phyloP scores from a whole-genome alignment of 2,329 filamentous ascomycete species.

The Colletotrichum ledebouriae region DNA sequence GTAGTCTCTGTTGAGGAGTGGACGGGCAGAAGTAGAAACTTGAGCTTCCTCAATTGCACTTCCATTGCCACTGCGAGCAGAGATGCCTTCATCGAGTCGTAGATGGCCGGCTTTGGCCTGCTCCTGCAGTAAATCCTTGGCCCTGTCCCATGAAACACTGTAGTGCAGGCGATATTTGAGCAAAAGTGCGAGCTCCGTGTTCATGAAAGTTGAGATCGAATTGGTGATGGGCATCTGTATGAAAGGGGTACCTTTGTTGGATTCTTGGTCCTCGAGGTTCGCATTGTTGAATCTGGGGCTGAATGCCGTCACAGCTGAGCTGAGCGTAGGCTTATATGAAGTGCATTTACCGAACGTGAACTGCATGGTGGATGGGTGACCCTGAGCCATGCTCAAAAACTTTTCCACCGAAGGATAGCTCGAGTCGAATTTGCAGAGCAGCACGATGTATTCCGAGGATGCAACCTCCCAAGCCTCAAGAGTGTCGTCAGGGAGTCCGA shows the following conservation, averaged over 20 bases:
- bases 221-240: constrained; percentile 77
- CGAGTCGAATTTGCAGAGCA: constrained; percentile 76
- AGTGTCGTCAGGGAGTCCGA: constrained; percentile 80
- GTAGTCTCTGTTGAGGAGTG: constrained; percentile 25
- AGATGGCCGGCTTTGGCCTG: constrained; percentile 27
- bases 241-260: constrained; percentile 50
- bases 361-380: constrained; percentile 52
- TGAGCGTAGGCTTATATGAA: constrained; percentile 77
- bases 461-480: constrained; percentile 83
- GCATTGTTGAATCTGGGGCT: constrained; percentile 41
- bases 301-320: constrained; percentile 68
- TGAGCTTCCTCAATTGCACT: constrained; percentile 5
- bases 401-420: constrained; percentile 73
- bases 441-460: constrained; percentile 76
- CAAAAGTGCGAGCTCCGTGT: constrained; percentile 72
- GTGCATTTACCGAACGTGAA: constrained; percentile 79
- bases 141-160: constrained; percentile 40
- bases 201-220: constrained; percentile 77
- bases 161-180: constrained; percentile 63
- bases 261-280: constrained; percentile 1
- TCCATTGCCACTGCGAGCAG: neutral
- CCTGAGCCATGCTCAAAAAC: constrained; percentile 58
- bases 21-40: constrained; percentile 26
- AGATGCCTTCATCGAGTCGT: neutral
- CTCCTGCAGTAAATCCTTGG: constrained; percentile 31